Base-by-base conservation (phyloP, 2,329 filamentous ascomycete species). In the Amesomyces nigricolor region DNA sequence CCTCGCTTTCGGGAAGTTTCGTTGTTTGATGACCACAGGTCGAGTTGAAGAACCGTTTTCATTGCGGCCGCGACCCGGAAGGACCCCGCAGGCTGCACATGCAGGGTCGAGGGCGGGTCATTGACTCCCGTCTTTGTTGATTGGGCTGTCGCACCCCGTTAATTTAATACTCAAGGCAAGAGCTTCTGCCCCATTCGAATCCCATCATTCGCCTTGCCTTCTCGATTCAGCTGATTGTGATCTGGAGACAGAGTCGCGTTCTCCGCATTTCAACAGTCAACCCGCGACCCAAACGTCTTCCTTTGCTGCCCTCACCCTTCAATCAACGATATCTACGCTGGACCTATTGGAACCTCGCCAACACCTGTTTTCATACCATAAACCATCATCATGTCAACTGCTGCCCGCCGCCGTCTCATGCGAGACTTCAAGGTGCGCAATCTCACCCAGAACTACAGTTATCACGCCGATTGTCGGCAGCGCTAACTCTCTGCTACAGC, bases 361-460 rank as follows among this genome's bases (percentile, higher is more conserved):
- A 54, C 37, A 14, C 17, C 45, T 16, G 22, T 8, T 43, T 39
- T n/a, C 11, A n/a, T 10, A 35, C 8, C n/a, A 35, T 26, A 45
- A 30, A 39, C n/a, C 39, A 9, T 13, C 51, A 61, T 13, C 19
- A 65, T 72, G 92, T 97, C 92, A 67, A 97, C 94, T 61, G 88
- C 92, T 64, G 94, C 94, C 64, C 88, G 94, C 71, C 89, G 94
- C 71, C 90, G 94, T 70, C 79, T 99, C 72, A 97, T 99, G 94
- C 89, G 94, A 72, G 94, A 97, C 78, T 97, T 97, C 83, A 97
- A 97, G 88, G 91, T 95, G 54, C 61, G 64, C 56, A 56, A 54
- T 35, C 11, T 7, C 22, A 6, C 22, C 51, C 37, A 47, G 46
- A 29, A 48, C 32, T 53, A 49, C 37, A 45, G 22, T 6, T 11